A percentile compares a stretch with the other conserved stretches of the same genome.
These are phyloP conservation scores for Phialemonium atrogriseum DNA, from an alignment of 2,329 filamentous ascomycete species.

Conservation along the genomic window DNA sequence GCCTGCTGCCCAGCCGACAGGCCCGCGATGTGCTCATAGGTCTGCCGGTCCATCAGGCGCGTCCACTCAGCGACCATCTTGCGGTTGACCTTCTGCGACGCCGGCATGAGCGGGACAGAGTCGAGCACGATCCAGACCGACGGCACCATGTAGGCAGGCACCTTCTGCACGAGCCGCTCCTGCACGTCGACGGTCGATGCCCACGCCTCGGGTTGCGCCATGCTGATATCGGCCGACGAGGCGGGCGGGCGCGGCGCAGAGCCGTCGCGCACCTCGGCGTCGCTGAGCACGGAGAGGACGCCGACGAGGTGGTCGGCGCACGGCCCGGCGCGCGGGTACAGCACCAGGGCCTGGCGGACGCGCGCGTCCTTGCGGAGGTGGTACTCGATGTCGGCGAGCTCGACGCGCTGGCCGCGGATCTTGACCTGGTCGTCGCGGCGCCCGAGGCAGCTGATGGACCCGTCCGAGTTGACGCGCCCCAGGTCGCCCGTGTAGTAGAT, in stretches of 20 bases:
- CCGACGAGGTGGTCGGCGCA: conserved; percentile 3
- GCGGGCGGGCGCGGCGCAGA: background rate
- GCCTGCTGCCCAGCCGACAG: conserved; percentile 1
- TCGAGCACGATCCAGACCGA: conserved; percentile 4
- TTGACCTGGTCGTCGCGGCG: conserved; percentile 20
- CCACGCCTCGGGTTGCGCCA: conserved; percentile 5
- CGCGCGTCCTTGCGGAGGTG: conserved; percentile 36
- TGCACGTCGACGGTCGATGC: conserved; percentile 1
- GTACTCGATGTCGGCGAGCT: conserved; percentile 28
- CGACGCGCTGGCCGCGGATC: conserved; percentile 6
- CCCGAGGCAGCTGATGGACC: conserved; percentile 27
- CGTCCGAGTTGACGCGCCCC: conserved; percentile 22
- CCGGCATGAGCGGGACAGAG: too few species aligned
- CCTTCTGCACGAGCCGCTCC: conserved; percentile 1
- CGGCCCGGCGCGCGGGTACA: background rate
- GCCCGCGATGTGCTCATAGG: conserved; percentile 4
- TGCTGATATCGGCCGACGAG: conserved; percentile 4
- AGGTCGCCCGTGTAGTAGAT: conserved; percentile 33
- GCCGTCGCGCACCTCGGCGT: conserved; percentile 4
- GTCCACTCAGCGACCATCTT: conserved; percentile 5
- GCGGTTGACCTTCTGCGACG: too few species aligned
- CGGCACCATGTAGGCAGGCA: conserved; percentile 5
- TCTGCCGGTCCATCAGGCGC: conserved; percentile 1
- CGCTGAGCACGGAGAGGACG: too few species aligned
- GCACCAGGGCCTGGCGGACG: conserved; percentile 39